Evolutionary conservation across 108 stramenopile genomes (phyloP).

Genomic region (Stephanodiscus triporus): DNA sequence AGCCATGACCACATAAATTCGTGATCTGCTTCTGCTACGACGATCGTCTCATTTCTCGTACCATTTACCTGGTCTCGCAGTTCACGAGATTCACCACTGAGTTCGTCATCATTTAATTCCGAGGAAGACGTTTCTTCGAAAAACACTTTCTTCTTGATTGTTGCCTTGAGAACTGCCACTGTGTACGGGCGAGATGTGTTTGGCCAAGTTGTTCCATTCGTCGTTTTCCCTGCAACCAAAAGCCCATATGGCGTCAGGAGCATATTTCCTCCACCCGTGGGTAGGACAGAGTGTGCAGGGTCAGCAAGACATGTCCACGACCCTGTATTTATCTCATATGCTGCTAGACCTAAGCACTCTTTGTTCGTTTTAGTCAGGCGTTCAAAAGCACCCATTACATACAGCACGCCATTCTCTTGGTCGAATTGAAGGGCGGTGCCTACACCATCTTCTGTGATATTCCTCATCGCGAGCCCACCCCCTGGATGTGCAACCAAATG

Average conservation of each 20-base stretch:
- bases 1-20: slow-evolving; percentile 96
- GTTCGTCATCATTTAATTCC: slow-evolving; percentile 34
- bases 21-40: slow-evolving; percentile 47
- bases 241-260: slow-evolving; percentile 85
- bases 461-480: slow-evolving; percentile 81
- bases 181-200: slow-evolving; percentile 75
- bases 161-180: slow-evolving; percentile 81
- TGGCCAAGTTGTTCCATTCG: slow-evolving; percentile 73
- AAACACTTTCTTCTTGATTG: slow-evolving; percentile 60
- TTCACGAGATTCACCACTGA: slow-evolving; percentile 18
- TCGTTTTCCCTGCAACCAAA: slow-evolving; percentile 86
- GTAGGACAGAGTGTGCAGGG: slow-evolving; percentile 77
- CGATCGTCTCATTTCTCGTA: slow-evolving; percentile 23
- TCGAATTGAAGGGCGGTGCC: slow-evolving; percentile 86
- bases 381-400: slow-evolving; percentile 91
- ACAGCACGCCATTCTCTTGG: slow-evolving; percentile 82
- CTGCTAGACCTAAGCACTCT: slow-evolving; percentile 78
- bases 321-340: slow-evolving; percentile 77
- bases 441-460: slow-evolving; percentile 81
- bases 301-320: slow-evolving; percentile 90
- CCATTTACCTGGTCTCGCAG: slow-evolving; percentile 24
- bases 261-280: slow-evolving; percentile 88
- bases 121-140: slow-evolving; percentile 15
- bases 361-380: slow-evolving; percentile 65
- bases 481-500: slow-evolving; percentile 89